Conservation (phyloP, 805 yeast species). For the Pichia occidentalis region DNA sequence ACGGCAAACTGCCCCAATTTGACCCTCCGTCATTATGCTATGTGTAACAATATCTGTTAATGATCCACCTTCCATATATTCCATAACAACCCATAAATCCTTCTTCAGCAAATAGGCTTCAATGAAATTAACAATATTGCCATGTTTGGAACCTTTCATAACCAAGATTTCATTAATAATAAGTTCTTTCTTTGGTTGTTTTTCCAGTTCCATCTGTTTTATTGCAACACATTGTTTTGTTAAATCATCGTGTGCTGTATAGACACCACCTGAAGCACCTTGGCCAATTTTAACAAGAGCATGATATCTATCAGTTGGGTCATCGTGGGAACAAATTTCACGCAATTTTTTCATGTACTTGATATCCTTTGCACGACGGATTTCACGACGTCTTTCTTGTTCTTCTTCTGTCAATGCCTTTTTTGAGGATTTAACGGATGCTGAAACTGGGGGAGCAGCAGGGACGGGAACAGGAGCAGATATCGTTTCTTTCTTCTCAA, state of each 20-base stretch:
- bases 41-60: conserved; percentile 93
- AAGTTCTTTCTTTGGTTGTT: conserved; percentile 92
- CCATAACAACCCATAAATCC: conserved; percentile 96
- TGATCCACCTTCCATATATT: conserved; percentile 98
- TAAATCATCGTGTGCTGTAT: conserved; percentile 66
- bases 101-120: conserved; percentile 75
- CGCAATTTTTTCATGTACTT: conserved; percentile 65
- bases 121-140: conserved; percentile 88
- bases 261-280: conserved; percentile 98
- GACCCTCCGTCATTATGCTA: conserved; percentile 81
- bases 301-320: conserved; percentile 66
- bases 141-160: conserved; percentile 87
- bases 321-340: conserved; percentile 76
- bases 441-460: conserved; percentile 2
- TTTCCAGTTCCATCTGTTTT: conserved; percentile 91
- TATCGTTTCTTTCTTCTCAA: conserved; percentile 5
- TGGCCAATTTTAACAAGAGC: conserved; percentile 86
- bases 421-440: conserved; percentile 13
- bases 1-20: conserved; percentile 90
- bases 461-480: conserved; percentile 30
- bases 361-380: conserved; percentile 63
- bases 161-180: conserved; percentile 93
- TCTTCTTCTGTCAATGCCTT: conserved; percentile 43
- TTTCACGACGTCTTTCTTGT: conserved; percentile 70
- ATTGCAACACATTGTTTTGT: conserved; percentile 71